Percentiles rank a stretch among this genome's conserved stretches.
These are phyloP conservation scores for Neurospora sp. DNA, from an alignment of 495 filamentous ascomycete genomes.

Conservation along the genomic window DNA sequence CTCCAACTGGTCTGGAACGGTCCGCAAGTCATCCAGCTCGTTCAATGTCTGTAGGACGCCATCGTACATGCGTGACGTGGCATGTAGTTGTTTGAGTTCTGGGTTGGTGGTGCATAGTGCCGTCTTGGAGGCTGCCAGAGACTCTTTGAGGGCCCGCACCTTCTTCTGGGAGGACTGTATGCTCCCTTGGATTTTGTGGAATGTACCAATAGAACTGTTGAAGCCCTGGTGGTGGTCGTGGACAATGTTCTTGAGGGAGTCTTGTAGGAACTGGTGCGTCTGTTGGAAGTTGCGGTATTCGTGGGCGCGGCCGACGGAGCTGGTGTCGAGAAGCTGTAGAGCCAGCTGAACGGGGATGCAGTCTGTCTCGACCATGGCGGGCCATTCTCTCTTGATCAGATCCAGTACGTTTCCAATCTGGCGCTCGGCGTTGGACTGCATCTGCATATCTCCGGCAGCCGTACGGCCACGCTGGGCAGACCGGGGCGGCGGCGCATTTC, in stretches of 20 bases:
- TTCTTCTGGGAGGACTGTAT: slow-evolving; percentile 82
- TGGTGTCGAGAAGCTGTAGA: slow-evolving; percentile 84
- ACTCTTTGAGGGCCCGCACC: slow-evolving; percentile 71
- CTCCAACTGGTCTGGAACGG: slow-evolving; percentile 88
- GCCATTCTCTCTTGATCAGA: slow-evolving; percentile 79
- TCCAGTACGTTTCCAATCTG: slow-evolving; percentile 41
- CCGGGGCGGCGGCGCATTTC: slow-evolving; percentile 19
- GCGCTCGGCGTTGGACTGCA: slow-evolving; percentile 32
- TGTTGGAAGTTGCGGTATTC: slow-evolving; percentile 75
- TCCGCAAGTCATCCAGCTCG: slow-evolving; percentile 78
- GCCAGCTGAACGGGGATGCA: slow-evolving; percentile 90
- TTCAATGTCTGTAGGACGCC: slow-evolving; percentile 76
- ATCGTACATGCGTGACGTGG: slow-evolving; percentile 82
- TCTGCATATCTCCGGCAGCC: slow-evolving; percentile 10
- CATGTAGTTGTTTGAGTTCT: slow-evolving; percentile 78
- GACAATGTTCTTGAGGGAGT: slow-evolving; percentile 86
- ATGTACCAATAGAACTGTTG: slow-evolving; percentile 97
- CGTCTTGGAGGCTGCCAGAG: slow-evolving; percentile 69
- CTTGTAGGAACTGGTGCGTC: slow-evolving; percentile 75
- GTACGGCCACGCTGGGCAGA: slow-evolving; percentile 18
- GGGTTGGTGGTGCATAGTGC: slow-evolving; percentile 81
- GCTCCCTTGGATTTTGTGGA: slow-evolving; percentile 93
- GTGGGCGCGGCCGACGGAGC: slow-evolving; percentile 81
- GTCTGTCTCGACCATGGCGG: slow-evolving; percentile 75
- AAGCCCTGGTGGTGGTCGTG: slow-evolving; percentile 99